Base-by-base conservation (phyloP, 441 rosid genomes). In the Jatropha multifida region DNA sequence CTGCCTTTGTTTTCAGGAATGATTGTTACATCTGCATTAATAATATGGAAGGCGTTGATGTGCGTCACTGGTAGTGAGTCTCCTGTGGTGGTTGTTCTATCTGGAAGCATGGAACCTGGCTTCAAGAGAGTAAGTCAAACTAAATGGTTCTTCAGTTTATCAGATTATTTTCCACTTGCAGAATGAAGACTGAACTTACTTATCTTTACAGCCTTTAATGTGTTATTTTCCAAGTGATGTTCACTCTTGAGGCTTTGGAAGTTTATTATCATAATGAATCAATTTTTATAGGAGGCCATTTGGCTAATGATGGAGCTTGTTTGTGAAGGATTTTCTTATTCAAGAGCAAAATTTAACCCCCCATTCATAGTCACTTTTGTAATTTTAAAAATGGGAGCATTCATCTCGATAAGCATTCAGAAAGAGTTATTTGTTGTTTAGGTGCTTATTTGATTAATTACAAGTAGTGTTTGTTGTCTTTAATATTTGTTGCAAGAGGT, bases 61-160 rank as follows among this genome's bases (percentile, higher is more conserved):
- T 91, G 93, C 77, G 58, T 92, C 55, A 92, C 97, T 4, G 97
- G 99, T 32, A 94, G 94, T 37, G 96, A 94, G 81, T 96, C 97
- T 11, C 98, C 98, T 3, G 93, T 92, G n/a, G 98, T 94, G 11
- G 97, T 96, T 71, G 94, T 94, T 79, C 93, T 92, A 37, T 89
- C 98, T 58, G 98, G 86, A 81, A 96, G 98, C 76, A 96, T 96
- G 98, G 99, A 96, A 77, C 99, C 98, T n/a, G 97, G 97, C 63
- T 94, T 96, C 87, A 89, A 96, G 86, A 91, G 98, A 86, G 98
- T 92, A 72, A 84, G 77, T 26, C 23, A 65, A 17, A 23, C 54
- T 20, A 38, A 8, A 41, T 26, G 52, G 37, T 41, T 42, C 42
- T 7, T 42, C 42, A 3, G 7, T 55, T 23, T 12, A 1, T 54